Evolutionary conservation across 345 rosid species (phyloP), one percentile per base, ranked within the genome.

Genomic region (Arabidopsis suecica): DNA sequence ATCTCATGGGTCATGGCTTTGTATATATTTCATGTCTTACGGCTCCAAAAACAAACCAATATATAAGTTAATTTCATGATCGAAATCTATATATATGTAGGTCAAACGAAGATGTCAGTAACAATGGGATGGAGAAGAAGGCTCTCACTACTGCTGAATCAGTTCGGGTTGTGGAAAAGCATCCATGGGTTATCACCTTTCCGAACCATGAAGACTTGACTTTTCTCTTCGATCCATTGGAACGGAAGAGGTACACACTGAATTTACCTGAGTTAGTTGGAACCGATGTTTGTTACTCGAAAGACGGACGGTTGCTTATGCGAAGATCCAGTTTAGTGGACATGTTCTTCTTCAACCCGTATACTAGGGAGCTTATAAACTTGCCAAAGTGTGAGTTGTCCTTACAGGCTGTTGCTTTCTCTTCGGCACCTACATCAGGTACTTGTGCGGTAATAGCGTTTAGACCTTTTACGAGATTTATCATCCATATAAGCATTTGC

Each of bases 221-320:
- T 3, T 3, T 28, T 4, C 32, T 28, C 32, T 3, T 28, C 4
- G 32, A 28, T 28, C 32, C 32, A 28, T 7, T 11, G 32, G 4
- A 28, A 28, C 32, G 32, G 32, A 28, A 28, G 32, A 28, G 32
- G 32, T 28, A 28, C 32, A 28, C 32, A 28, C 2, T 28, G 4
- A 28, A 28, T 28, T 28, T 28, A 28, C 32, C 32, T 4, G 4
- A 28, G 4, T 28, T 28, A 28, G 32, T 4, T 28, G 11, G 6
- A 32, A 20, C 86, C 11, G 77, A 82, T 78, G 86, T 87, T 40
- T 86, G 88, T 65, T 83, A 82, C 78, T 73, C 88, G 14, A 86
- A 82, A 83, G 89, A 84, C 22, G 81, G 91, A 22, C 87, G 91
- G 95, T 81, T 89, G 71, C 73, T 89, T 82, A 75, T 82, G 28